These are phyloP conservation scores for Cryphonectria naterciae DNA, from an alignment of 2,329 filamentous ascomycete genomes.

Conservation along the genomic window DNA sequence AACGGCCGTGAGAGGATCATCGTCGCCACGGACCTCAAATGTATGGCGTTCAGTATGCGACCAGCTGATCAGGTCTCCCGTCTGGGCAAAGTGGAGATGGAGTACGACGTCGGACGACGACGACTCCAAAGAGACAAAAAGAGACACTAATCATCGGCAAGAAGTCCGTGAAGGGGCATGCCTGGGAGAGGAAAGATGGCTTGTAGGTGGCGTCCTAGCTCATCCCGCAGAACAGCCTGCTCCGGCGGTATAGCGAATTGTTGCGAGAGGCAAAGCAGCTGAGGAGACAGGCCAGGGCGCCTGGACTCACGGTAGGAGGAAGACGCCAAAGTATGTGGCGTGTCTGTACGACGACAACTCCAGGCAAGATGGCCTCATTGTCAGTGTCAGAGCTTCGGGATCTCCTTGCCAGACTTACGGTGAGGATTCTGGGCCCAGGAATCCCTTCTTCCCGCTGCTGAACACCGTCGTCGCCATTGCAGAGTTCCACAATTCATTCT, in stretches of 20 bases:
- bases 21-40: conserved; percentile 52
- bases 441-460: background rate
- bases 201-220: conserved; percentile 24
- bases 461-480: background rate
- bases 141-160: background rate
- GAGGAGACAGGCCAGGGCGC: background rate
- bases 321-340: conserved; percentile 18
- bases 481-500: background rate
- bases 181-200: conserved; percentile 42
- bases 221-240: conserved; percentile 5
- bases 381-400: background rate
- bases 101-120: conserved; percentile 39
- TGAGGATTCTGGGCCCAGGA: background rate
- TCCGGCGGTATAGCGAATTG: conserved; percentile 12
- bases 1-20: conserved; percentile 48
- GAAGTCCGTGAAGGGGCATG: conserved; percentile 43
- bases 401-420: background rate
- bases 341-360: background rate
- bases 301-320: conserved; percentile 1
- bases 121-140: conserved; percentile 32
- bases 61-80: conserved; percentile 39
- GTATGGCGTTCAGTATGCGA: conserved; percentile 48
- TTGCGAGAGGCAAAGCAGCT: conserved; percentile 5
- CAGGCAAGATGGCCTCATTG: background rate
- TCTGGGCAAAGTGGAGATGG: conserved; percentile 43